Evolutionary conservation across 805 yeast species (phyloP).

Genomic region (Wickerhamia fluorescens): DNA sequence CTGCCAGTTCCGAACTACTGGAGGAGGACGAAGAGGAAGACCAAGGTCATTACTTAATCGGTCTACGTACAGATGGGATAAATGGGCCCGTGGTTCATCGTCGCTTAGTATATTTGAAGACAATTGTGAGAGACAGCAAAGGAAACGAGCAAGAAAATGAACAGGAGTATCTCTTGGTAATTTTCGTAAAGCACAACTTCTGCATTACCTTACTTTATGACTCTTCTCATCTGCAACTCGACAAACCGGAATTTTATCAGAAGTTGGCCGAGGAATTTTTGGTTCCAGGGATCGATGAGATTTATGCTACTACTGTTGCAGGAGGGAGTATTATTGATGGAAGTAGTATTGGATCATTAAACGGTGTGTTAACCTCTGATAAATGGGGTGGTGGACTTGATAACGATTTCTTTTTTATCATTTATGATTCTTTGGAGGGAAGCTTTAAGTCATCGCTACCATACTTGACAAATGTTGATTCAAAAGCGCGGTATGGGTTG

Average conservation of each 20-base stretch:
- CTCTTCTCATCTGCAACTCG: conserved; percentile 17
- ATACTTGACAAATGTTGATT: conserved; percentile 11
- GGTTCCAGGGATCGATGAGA: conserved; percentile 17
- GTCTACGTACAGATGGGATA: conserved; percentile 9
- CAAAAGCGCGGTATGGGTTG: conserved; percentile 18
- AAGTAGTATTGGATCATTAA: conserved; percentile 26
- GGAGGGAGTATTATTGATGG: conserved; percentile 16
- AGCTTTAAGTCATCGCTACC: conserved; percentile 32
- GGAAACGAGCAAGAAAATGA: conserved; percentile 4
- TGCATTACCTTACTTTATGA: conserved; percentile 24
- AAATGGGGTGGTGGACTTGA: conserved; percentile 12
- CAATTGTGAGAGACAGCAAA: conserved; percentile 3
- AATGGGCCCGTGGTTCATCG: conserved; percentile 10
- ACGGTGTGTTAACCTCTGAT: conserved; percentile 6
- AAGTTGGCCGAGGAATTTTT: conserved; percentile 10
- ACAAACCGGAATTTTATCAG: conserved; percentile 16
- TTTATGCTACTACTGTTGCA: conserved; percentile 5
- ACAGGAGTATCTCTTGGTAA: conserved; percentile 25
- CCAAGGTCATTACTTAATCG: conserved; percentile 16
- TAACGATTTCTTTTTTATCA: conserved; percentile 30
- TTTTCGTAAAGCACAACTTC: conserved; percentile 18
- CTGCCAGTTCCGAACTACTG: background rate
- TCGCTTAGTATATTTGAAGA: conserved; percentile 20
- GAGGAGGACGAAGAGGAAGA: conserved; percentile 6
- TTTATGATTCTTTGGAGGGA: conserved; percentile 19